Percentiles rank a stretch among this genome's conserved stretches.
These are phyloP conservation scores for Holtermanniella nyarrowii DNA, from an alignment of 768 basidiomycete genomes.

Conservation along the genomic window DNA sequence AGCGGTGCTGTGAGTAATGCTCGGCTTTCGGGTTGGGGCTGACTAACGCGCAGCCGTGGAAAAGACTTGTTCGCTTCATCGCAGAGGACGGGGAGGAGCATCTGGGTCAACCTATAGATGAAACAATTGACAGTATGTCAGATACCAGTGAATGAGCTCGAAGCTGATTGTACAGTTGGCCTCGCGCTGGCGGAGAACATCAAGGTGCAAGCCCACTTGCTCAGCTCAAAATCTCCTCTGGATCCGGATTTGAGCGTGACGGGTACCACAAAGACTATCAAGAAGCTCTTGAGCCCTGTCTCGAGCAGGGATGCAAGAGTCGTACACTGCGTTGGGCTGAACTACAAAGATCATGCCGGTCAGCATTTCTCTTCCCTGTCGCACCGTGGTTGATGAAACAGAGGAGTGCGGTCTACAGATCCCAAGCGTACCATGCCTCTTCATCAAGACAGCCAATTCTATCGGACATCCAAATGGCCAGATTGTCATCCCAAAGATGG, in stretches of 20 bases:
- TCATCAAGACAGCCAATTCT: constrained; percentile 38
- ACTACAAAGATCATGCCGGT: constrained; percentile 4
- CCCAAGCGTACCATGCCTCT: constrained; percentile 35
- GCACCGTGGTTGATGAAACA: not conserved
- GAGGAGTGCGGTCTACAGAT: constrained; percentile 30
- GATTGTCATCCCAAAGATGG: constrained; percentile 25
- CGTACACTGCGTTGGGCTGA: constrained; percentile 41
- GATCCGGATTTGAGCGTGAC: constrained; percentile 7
- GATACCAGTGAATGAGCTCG: too few relatives aligned
- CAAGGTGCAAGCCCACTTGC: not conserved
- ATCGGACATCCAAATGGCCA: constrained; percentile 35
- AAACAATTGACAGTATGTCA: too few relatives aligned
- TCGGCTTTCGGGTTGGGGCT: too few relatives aligned
- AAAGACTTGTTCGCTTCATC: not conserved
- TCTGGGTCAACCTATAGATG: not conserved
- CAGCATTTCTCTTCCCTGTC: not conserved
- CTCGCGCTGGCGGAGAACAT: not conserved
- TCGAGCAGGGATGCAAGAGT: constrained; percentile 34
- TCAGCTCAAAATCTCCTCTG: not conserved
- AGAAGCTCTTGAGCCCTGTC: constrained; percentile 31
- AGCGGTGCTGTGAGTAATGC: too few relatives aligned
- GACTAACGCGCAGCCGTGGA: not conserved
- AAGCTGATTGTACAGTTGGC: not conserved
- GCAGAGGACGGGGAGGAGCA: not conserved
- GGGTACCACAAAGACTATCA: constrained; percentile 22